Base-by-base conservation (phyloP, 2,329 filamentous ascomycete species). In the Alternaria dauci region DNA sequence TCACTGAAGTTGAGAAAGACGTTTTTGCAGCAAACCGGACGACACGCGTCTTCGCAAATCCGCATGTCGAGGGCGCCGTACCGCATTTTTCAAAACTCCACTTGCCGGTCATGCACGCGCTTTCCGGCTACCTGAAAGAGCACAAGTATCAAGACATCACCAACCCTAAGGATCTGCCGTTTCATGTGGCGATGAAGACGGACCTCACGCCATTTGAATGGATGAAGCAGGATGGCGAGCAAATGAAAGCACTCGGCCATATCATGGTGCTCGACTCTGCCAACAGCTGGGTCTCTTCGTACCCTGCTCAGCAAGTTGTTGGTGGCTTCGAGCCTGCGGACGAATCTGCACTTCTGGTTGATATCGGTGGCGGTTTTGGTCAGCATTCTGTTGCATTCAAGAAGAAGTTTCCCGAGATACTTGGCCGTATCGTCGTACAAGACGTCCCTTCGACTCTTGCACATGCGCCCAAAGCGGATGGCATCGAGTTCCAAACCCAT, bases 311-410 rank as follows among this genome's bases (percentile, higher is more conserved):
- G 11, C 39, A 62, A 12, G 63, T 63, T 8, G 52, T 73, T 12
- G 60, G 51, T 0, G 23, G 48, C 11, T 71, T 73, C 36, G n/a
- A 58, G n/a, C 51, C 70, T 8, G 12, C 46, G 1, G 20, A 54
- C 0, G 55, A 68, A 2, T 69, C 70, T 5, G 71, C 69, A 3
- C 34, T 75, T 1, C 55, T 77, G 8, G 72, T 76, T 11, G 73
- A 77, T 23, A 61, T 77, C 2, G 75, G 75, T 2, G 75, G 75
- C n/a, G 73, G 75, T 1, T 75, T 76, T 12, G 74, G 75, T 0
- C 72, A 74, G 30, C 70, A 73, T 43, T 59, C 70, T 1, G 36
- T 61, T 6, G 63, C 61, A 1, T 72, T 75, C 55, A 68, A 65
- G 51, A 62, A 66, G 4, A 68, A 66, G 26, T 65, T 70, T 39